These are phyloP conservation scores for Bidens hawaiensis DNA, from an alignment of 140 eudicot genomes.

Conservation along the genomic window DNA sequence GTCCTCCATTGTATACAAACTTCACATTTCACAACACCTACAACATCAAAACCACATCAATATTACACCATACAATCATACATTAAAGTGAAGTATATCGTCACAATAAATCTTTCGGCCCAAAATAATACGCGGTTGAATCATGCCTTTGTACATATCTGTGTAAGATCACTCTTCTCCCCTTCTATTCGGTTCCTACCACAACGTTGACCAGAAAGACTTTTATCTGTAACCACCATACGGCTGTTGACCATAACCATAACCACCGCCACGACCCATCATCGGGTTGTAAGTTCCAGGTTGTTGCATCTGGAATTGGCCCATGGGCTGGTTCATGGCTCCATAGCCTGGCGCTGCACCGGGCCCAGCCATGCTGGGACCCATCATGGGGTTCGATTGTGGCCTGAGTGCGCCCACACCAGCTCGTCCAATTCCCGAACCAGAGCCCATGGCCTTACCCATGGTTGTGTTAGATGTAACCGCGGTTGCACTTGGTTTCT, in stretches of 20 bases:
- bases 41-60: conserved; percentile 14
- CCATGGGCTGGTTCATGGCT: conserved; percentile 47
- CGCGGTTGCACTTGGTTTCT: conserved; percentile 63
- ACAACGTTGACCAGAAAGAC: background rate
- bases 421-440: conserved; percentile 93
- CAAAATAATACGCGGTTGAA: background rate
- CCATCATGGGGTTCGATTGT: conserved; percentile 62
- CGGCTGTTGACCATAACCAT: conserved; percentile 83
- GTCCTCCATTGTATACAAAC: conserved; percentile 38
- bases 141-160: background rate
- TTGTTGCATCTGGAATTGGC: conserved; percentile 56
- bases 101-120: conserved; percentile 12
- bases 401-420: conserved; percentile 70
- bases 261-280: conserved; percentile 65
- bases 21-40: conserved; percentile 40
- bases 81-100: conserved; percentile 14
- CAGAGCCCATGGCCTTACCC: conserved; percentile 99
- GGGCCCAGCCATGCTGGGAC: conserved; percentile 51
- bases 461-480: conserved; percentile 56
- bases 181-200: conserved; percentile 1
- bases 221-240: conserved; percentile 63
- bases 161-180: conserved; percentile 13
- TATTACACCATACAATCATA: conserved; percentile 31
- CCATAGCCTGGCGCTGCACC: conserved; percentile 32
- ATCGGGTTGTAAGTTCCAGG: conserved; percentile 65